Conservation (phyloP, 495 filamentous ascomycete genomes). For the Hypoxylon crocopeplum region DNA sequence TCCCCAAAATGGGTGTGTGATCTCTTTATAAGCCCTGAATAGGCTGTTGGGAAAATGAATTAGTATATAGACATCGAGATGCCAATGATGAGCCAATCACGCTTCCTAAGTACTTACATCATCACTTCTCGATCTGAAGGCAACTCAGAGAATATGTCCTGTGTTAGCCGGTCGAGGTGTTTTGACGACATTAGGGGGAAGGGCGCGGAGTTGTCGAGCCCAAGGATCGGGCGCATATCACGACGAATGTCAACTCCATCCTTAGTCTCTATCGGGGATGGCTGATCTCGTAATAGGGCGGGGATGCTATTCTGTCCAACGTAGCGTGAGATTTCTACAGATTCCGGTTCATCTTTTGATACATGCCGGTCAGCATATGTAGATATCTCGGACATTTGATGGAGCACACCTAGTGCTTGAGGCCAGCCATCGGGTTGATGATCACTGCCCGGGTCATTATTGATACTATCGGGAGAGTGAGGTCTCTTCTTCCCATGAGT, state of each 20-base stretch:
- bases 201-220: conserved; percentile 82
- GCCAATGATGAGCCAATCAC: conserved; percentile 10
- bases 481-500: conserved; percentile 52
- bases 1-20: conserved; percentile 79
- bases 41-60: conserved; percentile 54
- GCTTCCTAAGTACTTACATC: conserved; percentile 46
- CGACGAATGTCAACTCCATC: conserved; percentile 58
- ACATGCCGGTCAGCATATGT: conserved; percentile 37
- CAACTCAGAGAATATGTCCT: conserved; percentile 73
- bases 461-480: conserved; percentile 51
- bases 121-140: conserved; percentile 66
- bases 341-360: conserved; percentile 64
- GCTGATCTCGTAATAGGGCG: conserved; percentile 69
- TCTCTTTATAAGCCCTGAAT: conserved; percentile 76
- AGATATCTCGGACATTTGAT: conserved; percentile 12
- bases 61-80: not conserved
- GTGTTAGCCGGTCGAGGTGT: conserved; percentile 72
- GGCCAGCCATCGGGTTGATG: conserved; percentile 49
- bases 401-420: conserved; percentile 46
- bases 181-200: conserved; percentile 82
- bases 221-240: conserved; percentile 80
- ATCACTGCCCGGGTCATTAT: conserved; percentile 48
- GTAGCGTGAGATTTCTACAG: conserved; percentile 68
- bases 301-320: conserved; percentile 70
- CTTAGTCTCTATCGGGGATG: conserved; percentile 52